A percentile compares a stretch with the other conserved stretches of the same genome.
phyloP scores from a whole-genome alignment of 495 filamentous ascomycete species.

The Ascodesmis nigricans region DNA sequence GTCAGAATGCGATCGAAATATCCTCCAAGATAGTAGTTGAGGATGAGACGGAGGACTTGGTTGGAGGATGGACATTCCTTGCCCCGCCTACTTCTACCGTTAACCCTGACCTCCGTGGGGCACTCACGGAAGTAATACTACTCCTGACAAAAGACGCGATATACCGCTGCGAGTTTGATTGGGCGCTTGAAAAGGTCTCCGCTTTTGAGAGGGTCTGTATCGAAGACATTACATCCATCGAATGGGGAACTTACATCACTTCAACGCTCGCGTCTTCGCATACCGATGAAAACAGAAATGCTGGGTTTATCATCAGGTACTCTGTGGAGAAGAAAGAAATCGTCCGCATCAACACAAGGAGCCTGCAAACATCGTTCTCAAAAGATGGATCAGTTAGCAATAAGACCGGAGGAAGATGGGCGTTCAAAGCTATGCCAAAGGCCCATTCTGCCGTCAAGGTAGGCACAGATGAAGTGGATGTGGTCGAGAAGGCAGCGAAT shows the following conservation, averaged over 20 bases:
- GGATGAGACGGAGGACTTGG: conserved; percentile 58
- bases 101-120: conserved; percentile 35
- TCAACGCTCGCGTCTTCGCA: conserved; percentile 55
- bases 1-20: conserved; percentile 73
- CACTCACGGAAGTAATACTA: conserved; percentile 67
- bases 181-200: conserved; percentile 74
- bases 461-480: conserved; percentile 14
- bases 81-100: conserved; percentile 30
- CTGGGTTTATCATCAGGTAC: conserved; percentile 64
- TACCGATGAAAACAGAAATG: conserved; percentile 51
- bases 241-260: conserved; percentile 70
- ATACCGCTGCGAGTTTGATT: conserved; percentile 78
- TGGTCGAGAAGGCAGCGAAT: conserved; percentile 23
- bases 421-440: conserved; percentile 33
- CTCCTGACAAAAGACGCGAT: conserved; percentile 66
- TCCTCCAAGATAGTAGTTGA: conserved; percentile 65
- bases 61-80: conserved; percentile 64
- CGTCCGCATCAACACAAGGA: conserved; percentile 62
- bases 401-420: conserved; percentile 22
- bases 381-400: conserved; percentile 19
- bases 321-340: conserved; percentile 35
- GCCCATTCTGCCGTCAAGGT: conserved; percentile 1
- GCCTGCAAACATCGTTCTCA: conserved; percentile 18
- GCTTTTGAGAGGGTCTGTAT: conserved; percentile 76
- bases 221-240: conserved; percentile 42